phyloP scores from a whole-genome alignment of 2,329 filamentous ascomycete species.

The Aspergillus oerlinghausenensis region DNA sequence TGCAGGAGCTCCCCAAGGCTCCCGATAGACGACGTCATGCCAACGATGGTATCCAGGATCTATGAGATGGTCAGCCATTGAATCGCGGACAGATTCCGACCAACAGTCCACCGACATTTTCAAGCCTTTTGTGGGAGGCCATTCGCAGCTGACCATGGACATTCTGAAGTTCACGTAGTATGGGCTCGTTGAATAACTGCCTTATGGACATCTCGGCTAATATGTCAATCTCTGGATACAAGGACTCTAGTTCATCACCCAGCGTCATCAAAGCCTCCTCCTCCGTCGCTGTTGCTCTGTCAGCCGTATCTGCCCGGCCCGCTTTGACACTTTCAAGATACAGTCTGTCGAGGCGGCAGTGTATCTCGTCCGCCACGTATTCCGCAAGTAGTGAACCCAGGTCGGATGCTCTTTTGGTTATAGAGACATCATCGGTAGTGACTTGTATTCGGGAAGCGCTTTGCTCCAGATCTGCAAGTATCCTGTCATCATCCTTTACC shows the following conservation, averaged over 20 bases:
- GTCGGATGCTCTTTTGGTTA: conserved; percentile 24
- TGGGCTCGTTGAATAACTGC: conserved; percentile 40
- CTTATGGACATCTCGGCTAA: conserved; percentile 40
- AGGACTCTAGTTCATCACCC: conserved; percentile 34
- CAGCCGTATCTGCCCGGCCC: not conserved
- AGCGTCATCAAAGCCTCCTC: conserved; percentile 21
- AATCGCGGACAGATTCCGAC: not conserved
- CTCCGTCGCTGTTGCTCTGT: conserved; percentile 3
- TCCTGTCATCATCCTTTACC: conserved; percentile 36
- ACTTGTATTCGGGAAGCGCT: conserved; percentile 25
- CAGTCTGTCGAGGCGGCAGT: conserved; percentile 36
- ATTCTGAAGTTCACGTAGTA: conserved; percentile 31
- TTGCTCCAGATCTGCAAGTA: conserved; percentile 27
- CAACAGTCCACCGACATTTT: conserved; percentile 24
- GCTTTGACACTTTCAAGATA: conserved; percentile 30
- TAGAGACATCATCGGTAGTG: conserved; percentile 24
- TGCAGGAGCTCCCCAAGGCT: conserved; percentile 24
- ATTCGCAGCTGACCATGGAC: conserved; percentile 26
- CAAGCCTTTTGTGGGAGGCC: conserved; percentile 30
- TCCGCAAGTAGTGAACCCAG: conserved; percentile 28
- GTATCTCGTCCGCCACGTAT: conserved; percentile 34
- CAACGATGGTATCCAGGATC: conserved; percentile 30
- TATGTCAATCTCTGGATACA: conserved; percentile 38
- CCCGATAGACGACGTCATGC: conserved; percentile 31
- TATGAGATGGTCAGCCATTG: conserved; percentile 15